Conservation (phyloP, 2,329 filamentous ascomycete species). For the Botrytis pseudocinerea region DNA sequence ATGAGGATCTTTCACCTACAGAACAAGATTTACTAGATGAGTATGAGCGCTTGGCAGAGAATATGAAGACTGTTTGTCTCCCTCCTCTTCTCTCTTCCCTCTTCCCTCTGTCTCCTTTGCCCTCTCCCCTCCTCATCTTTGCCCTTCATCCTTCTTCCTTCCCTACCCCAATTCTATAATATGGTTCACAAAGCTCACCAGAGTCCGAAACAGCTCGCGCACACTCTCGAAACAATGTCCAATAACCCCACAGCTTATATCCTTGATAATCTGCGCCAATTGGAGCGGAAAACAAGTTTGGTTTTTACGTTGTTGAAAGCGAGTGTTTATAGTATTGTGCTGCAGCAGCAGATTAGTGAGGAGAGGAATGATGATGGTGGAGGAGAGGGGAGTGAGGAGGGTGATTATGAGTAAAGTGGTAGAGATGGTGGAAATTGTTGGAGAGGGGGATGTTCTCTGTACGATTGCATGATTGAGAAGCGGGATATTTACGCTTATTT, state of each 20-base stretch:
- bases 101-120: background rate
- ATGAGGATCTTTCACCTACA: slow-evolving; percentile 66
- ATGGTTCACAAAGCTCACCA: background rate
- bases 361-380: slow-evolving; percentile 28
- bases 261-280: slow-evolving; percentile 78
- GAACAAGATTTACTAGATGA: slow-evolving; percentile 96
- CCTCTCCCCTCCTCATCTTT: background rate
- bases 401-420: slow-evolving; percentile 1
- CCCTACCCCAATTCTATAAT: background rate
- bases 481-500: background rate
- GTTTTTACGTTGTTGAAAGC: slow-evolving; percentile 97
- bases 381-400: slow-evolving; percentile 16
- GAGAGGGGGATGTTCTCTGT: background rate
- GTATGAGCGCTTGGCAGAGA: slow-evolving; percentile 82
- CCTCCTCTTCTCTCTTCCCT: background rate
- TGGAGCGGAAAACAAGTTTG: slow-evolving; percentile 91
- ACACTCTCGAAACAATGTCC: slow-evolving; percentile 62
- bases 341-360: slow-evolving; percentile 86
- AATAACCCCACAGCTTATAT: slow-evolving; percentile 76
- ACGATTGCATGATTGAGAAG: background rate
- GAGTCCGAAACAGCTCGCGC: slow-evolving; percentile 51
- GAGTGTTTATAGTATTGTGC: slow-evolving; percentile 96
- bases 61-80: slow-evolving; percentile 77
- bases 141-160: background rate
- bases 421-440: background rate